A percentile compares a stretch with the other conserved stretches of the same genome.
Evolutionary conservation across 768 basidiomycete genomes (phyloP).

Genomic region (Omphalotus guepiniiformis): DNA sequence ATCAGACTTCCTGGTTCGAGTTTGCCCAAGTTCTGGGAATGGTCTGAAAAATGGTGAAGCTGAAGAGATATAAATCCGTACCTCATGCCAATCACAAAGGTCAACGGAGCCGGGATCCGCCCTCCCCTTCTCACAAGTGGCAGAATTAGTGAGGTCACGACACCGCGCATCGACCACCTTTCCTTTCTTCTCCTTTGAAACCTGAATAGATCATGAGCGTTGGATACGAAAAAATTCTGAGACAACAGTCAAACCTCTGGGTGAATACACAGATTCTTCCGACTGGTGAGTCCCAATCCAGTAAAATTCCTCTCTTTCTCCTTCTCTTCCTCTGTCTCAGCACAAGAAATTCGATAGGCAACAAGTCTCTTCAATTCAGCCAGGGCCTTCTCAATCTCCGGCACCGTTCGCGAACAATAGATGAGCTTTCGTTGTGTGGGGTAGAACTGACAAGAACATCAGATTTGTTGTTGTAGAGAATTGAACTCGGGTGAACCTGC

Average conservation of each 20-base stretch:
- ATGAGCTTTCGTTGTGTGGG: slow-evolving; percentile 91
- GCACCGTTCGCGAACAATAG: slow-evolving; percentile 98
- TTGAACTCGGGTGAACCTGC: slow-evolving; percentile 49
- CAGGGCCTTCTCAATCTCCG: slow-evolving; percentile 98
- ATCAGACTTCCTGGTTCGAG: slow-evolving; percentile 79
- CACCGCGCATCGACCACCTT: slow-evolving; percentile 96
- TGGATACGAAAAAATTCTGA: neutral
- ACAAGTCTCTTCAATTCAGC: slow-evolving; percentile 93
- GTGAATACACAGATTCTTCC: slow-evolving; percentile 95
- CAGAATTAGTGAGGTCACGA: slow-evolving; percentile 88
- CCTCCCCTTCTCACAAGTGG: slow-evolving; percentile 77
- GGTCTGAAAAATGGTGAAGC: slow-evolving; percentile 6
- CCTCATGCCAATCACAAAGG: slow-evolving; percentile 95
- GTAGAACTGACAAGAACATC: slow-evolving; percentile 61
- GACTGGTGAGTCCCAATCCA: slow-evolving; percentile 89
- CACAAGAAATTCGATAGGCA: slow-evolving; percentile 73
- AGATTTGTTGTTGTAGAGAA: neutral
- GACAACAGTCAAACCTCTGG: slow-evolving; percentile 59
- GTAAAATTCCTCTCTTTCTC: slow-evolving; percentile 79
- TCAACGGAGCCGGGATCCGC: slow-evolving; percentile 87
- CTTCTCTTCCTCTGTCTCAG: slow-evolving; percentile 70
- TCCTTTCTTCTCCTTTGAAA: slow-evolving; percentile 97
- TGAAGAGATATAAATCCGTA: slow-evolving; percentile 29
- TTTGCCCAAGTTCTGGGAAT: slow-evolving; percentile 69
- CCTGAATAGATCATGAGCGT: slow-evolving; percentile 40